Base-by-base conservation (phyloP, 1,284 basidiomycete genomes). In the Papiliotrema flavescens region DNA sequence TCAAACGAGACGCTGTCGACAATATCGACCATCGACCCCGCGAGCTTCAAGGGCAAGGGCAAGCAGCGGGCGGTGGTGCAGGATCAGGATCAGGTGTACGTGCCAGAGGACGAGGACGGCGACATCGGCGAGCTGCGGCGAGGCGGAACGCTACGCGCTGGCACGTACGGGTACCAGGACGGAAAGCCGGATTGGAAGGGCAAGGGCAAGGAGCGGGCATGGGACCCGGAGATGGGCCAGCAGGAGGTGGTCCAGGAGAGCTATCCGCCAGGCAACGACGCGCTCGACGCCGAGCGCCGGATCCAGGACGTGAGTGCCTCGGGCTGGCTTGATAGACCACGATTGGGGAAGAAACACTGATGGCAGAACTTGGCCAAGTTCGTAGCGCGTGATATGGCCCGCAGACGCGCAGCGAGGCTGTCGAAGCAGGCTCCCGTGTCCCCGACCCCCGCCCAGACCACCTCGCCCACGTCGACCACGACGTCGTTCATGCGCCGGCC, bases 241-340 rank as follows among this genome's bases (percentile, higher is more conserved):
- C 49, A 54, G 39, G 50, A 40, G 19, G 34, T 55, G 5, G 43
- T 51, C 11, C 19, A 36, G 22, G 52, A 51, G n/a, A 54, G 54
- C 24, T 76, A 76, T 49, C 73, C 74, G 5, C 71, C 73, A 1
- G 36, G 65, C n/a, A 74, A 66, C 49, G 69, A 68, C 39, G 66
- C 62, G 15, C 69, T 70, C 44, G 72, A 66, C 14, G 73, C 74
- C 43, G 75, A 75, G 57, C 59, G 62, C 43, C 54, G 68, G 15
- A 63, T 77, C 19, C 71, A 75, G 56, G 71, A 74, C 41, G 75
- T 76, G 41, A 61, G 73, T 61, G 2, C n/a, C n/a, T n/a, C n/a
- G n/a, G n/a, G n/a, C n/a, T n/a, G n/a, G n/a, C n/a, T n/a, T n/a
- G n/a, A 13, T 8, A 2, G 13, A 22, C n/a, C 24, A 28, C 24